Percentiles rank a stretch among this genome's conserved stretches.
Evolutionary conservation across 495 filamentous ascomycete species (phyloP).

Genomic region (Aspergillus kassunensis): DNA sequence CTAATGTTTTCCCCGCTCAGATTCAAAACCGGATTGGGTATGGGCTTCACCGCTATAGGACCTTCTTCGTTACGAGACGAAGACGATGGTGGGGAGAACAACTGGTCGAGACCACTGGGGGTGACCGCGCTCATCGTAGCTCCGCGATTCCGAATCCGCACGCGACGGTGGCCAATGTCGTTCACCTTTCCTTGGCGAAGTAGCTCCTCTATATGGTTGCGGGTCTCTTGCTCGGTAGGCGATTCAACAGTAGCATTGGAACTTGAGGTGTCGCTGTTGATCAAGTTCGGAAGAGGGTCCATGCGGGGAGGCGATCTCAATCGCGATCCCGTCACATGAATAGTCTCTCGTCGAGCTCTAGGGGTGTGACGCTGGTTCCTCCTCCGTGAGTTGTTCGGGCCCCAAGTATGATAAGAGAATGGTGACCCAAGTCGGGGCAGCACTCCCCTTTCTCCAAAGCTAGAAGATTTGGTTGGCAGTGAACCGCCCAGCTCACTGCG

Average conservation of each 20-base stretch:
- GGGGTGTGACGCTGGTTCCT: conserved; percentile 28
- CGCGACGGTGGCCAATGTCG: conserved; percentile 42
- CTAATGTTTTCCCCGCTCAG: conserved; percentile 39
- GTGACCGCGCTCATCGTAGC: conserved; percentile 44
- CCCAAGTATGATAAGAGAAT: conserved; percentile 55
- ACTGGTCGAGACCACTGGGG: conserved; percentile 37
- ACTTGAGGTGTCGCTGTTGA: conserved; percentile 50
- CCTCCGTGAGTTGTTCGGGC: conserved; percentile 42
- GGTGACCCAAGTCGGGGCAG: conserved; percentile 52
- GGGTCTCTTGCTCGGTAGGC: conserved; percentile 39
- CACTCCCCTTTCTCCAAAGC: conserved; percentile 22
- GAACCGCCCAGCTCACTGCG: background rate
- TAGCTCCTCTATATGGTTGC: conserved; percentile 48
- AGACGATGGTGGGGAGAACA: conserved; percentile 49
- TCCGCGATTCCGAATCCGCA: conserved; percentile 49
- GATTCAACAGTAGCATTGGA: conserved; percentile 38
- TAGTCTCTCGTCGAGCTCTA: conserved; percentile 34
- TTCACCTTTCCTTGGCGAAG: conserved; percentile 42
- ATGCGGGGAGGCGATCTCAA: conserved; percentile 47
- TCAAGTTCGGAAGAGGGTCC: conserved; percentile 45
- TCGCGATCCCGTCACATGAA: conserved; percentile 44
- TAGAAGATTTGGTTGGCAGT: conserved; percentile 18
- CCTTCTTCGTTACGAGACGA: conserved; percentile 33
- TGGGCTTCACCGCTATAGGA: conserved; percentile 23
- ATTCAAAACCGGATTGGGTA: conserved; percentile 27